Evolutionary conservation across 2,329 filamentous ascomycete species (phyloP).

Genomic region (Diaporthe australafricana): DNA sequence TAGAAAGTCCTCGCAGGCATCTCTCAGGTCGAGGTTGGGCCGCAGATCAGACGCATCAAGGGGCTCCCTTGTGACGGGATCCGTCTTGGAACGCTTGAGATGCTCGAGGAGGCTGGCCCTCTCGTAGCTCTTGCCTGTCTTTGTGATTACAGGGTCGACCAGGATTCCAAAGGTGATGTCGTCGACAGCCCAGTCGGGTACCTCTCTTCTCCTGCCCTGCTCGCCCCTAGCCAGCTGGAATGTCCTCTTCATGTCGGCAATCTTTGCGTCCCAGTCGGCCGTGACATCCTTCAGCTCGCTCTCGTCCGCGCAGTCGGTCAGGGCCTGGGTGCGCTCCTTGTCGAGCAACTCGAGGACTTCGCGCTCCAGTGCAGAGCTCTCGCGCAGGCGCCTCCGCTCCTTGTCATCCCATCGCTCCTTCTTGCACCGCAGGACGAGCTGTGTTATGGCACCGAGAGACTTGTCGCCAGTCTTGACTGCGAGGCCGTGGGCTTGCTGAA

Average conservation of each 20-base stretch:
- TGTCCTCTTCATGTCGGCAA: conserved; percentile 54
- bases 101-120: conserved; percentile 88
- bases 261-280: conserved; percentile 61
- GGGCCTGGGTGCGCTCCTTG: conserved; percentile 56
- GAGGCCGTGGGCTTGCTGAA: conserved; percentile 77
- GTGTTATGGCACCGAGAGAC: conserved; percentile 77
- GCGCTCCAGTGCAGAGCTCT: conserved; percentile 67
- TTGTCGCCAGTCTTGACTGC: conserved; percentile 73
- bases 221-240: conserved; percentile 64
- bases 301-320: conserved; percentile 55
- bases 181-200: conserved; percentile 83
- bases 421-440: conserved; percentile 82
- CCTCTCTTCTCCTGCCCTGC: conserved; percentile 63
- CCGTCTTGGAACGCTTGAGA: conserved; percentile 77
- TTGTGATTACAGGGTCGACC: conserved; percentile 80
- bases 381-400: conserved; percentile 71
- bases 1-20: conserved; percentile 88
- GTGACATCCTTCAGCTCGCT: conserved; percentile 60
- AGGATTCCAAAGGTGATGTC: conserved; percentile 81
- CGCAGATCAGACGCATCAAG: conserved; percentile 77
- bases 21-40: conserved; percentile 83
- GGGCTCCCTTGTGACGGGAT: conserved; percentile 86
- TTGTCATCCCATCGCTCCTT: conserved; percentile 85
- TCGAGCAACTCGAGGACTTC: conserved; percentile 68
- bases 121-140: conserved; percentile 92